Conservation (phyloP, 1,284 basidiomycete species). For the Apiotrichum porosum region DNA sequence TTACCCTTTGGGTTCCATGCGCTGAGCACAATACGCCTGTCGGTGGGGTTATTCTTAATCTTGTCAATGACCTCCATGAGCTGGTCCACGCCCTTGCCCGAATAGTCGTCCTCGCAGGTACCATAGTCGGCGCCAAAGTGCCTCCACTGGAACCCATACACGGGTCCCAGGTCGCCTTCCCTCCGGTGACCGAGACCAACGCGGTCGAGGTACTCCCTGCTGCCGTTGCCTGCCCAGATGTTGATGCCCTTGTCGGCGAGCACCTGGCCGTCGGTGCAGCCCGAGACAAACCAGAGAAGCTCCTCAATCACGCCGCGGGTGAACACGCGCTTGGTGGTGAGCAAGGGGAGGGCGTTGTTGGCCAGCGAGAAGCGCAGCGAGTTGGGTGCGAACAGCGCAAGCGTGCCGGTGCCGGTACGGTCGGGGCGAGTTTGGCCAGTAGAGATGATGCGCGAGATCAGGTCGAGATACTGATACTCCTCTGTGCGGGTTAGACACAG, state of each 20-base stretch:
- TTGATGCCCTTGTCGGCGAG: conserved; percentile 81
- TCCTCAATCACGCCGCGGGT: conserved; percentile 88
- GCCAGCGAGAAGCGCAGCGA: conserved; percentile 79
- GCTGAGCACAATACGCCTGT: conserved; percentile 89
- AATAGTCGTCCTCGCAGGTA: conserved; percentile 76
- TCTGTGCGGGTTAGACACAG: conserved; percentile 53
- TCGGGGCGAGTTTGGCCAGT: conserved; percentile 74
- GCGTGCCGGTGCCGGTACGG: conserved; percentile 86
- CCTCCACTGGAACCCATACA: conserved; percentile 98
- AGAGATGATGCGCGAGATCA: conserved; percentile 70
- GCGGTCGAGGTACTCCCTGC: conserved; percentile 76
- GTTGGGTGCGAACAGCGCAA: conserved; percentile 83
- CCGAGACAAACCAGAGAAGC: conserved; percentile 89
- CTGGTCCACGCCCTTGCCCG: conserved; percentile 89
- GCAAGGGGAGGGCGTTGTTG: conserved; percentile 69
- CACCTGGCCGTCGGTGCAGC: conserved; percentile 74
- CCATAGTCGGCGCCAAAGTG: conserved; percentile 91
- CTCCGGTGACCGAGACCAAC: conserved; percentile 76
- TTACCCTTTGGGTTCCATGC: conserved; percentile 96
- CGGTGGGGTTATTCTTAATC: conserved; percentile 89
- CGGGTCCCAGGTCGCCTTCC: conserved; percentile 90
- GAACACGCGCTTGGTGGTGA: conserved; percentile 95
- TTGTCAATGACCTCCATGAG: conserved; percentile 79
- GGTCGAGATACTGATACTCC: conserved; percentile 77
- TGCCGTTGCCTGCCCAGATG: conserved; percentile 98